A percentile compares a stretch with the other conserved stretches of the same genome.
Evolutionary conservation across 768 basidiomycete genomes (phyloP).

Genomic region (Agrocybe praecox): DNA sequence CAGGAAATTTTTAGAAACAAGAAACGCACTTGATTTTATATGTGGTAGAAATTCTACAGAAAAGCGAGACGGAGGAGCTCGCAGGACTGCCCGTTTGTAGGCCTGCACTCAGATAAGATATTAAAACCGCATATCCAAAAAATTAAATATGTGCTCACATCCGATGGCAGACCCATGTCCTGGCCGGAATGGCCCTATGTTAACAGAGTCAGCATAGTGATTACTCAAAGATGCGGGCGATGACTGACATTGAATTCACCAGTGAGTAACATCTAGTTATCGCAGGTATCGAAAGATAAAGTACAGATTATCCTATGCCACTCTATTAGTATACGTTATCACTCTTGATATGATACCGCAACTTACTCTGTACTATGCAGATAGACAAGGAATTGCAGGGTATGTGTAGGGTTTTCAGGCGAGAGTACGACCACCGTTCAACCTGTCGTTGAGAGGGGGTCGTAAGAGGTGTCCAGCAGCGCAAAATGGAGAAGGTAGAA

Average conservation of each 20-base stretch:
- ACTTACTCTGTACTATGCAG: not conserved
- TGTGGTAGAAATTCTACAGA: slow-evolving; percentile 59
- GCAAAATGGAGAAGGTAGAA: not conserved
- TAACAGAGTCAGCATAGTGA: not conserved
- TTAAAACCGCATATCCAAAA: not conserved
- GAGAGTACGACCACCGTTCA: not conserved
- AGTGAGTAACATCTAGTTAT: slow-evolving; percentile 13
- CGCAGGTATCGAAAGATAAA: not conserved
- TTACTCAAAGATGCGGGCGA: not conserved
- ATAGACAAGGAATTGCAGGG: not conserved
- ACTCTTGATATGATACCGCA: not conserved
- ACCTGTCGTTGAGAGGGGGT: slow-evolving; percentile 4
- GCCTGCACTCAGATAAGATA: slow-evolving; percentile 33
- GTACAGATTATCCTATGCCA: not conserved
- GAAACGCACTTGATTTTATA: slow-evolving; percentile 52
- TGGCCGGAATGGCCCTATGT: slow-evolving; percentile 2
- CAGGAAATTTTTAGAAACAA: slow-evolving; percentile 7
- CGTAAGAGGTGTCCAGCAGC: not conserved
- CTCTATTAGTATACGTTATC: not conserved
- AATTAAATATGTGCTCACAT: slow-evolving; percentile 3
- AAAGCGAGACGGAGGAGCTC: slow-evolving; percentile 60
- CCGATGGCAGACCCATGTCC: slow-evolving; percentile 15
- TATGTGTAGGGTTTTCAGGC: not conserved
- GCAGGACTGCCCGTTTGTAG: slow-evolving; percentile 64
- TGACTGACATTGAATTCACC: slow-evolving; percentile 6